phyloP scores from a whole-genome alignment of 23 red algal species.

The Gracilaria domingensis region DNA sequence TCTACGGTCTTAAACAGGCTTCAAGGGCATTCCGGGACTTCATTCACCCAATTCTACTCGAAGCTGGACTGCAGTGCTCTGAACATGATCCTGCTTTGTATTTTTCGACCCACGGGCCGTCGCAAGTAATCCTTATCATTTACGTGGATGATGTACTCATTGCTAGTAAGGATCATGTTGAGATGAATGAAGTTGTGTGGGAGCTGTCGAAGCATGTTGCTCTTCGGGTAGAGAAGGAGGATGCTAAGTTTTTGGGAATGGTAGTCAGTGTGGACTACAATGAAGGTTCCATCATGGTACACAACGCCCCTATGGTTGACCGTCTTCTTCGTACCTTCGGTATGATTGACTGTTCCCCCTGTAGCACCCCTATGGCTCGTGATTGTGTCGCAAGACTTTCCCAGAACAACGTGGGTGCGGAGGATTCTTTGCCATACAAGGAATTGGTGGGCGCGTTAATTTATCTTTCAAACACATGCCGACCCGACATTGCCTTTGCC shows the following conservation, averaged over 20 bases:
- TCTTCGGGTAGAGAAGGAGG: slow-evolving; percentile 34
- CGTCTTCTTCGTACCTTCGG: slow-evolving; percentile 17
- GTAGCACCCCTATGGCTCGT: slow-evolving; percentile 12
- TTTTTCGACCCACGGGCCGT: not conserved
- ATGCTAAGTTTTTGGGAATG: slow-evolving; percentile 33
- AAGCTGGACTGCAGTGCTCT: not conserved
- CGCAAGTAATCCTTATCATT: not conserved
- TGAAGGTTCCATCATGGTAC: not conserved
- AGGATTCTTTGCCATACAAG: not conserved
- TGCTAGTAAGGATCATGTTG: not conserved
- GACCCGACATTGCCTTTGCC: slow-evolving; percentile 60
- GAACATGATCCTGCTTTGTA: slow-evolving; percentile 37
- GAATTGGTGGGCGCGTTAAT: slow-evolving; percentile 32
- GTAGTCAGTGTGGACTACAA: too few species aligned
- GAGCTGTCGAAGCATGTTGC: not conserved
- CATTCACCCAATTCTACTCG: not conserved
- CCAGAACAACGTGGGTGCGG: too few species aligned
- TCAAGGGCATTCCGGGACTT: not conserved
- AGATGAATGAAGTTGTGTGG: not conserved
- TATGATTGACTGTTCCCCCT: slow-evolving; percentile 24
- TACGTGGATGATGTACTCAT: slow-evolving; percentile 49
- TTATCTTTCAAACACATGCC: slow-evolving; percentile 36
- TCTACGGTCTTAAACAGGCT: slow-evolving; percentile 57
- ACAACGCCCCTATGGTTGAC: slow-evolving; percentile 25
- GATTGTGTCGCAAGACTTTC: too few species aligned